Evolutionary conservation across 2,329 filamentous ascomycete genomes (phyloP), one percentile per base, ranked within the genome.

Genomic region (Dissoconium aciculare): DNA sequence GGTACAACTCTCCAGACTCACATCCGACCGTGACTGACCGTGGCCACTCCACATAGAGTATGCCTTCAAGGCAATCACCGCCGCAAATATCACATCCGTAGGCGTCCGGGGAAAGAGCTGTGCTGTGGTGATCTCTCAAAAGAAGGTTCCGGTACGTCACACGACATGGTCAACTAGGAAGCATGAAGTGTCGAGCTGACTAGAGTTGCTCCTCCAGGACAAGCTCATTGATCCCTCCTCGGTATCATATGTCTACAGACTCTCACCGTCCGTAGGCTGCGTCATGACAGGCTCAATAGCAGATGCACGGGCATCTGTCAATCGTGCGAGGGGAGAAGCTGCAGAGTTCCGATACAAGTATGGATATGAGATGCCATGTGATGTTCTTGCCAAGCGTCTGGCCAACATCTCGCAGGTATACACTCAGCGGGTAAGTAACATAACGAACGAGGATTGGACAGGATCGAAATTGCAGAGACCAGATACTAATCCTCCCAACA

Each of bases 401-500:
- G 89, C 89, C 56, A 98, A 98, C 63, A 94, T 98, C 66, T 94
- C 83, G 61, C 89, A 98, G 62, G 89, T 98, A 44, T 98, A 95
- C 62, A 98, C 89, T 47, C 89, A 98, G 64, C 69, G 84, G 59
- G 89, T 95, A 63, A 57, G 69, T 39, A 31, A 17, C 9, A 10
- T 6, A 17, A 17, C 19, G 23, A 4, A 17, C 19, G 24, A 27
- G 31, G 34, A 27, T 40, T 27, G 11, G 13, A 9, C 34, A 26
- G n/a, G n/a, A n/a, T n/a, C n/a, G n/a, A n/a, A n/a, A n/a, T n/a
- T n/a, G n/a, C n/a, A n/a, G n/a, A n/a, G 27, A 26, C 30, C 29
- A 30, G 12, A 17, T 26, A 31, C 54, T 60, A 49, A 60, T 50
- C 36, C 25, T 15, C 37, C 23, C 33, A 28, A 33, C 49, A 81